Evolutionary conservation across 345 rosid genomes (phyloP).

Genomic region (Rhodomyrtus tomentosa): DNA sequence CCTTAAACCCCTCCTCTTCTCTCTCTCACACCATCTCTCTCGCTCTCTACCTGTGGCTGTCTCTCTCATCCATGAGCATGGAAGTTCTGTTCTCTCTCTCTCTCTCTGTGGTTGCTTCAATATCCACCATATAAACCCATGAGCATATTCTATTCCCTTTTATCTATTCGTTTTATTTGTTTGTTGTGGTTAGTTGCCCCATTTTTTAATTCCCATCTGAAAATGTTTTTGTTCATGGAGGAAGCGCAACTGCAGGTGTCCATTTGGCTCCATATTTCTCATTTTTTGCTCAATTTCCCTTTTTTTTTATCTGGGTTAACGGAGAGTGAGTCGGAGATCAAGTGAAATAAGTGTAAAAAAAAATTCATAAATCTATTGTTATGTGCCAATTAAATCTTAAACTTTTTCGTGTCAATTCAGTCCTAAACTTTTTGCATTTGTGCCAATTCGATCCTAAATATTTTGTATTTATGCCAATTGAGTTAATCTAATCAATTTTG

Average conservation of each 20-base stretch:
- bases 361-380: too few relatives aligned
- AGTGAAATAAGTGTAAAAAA: too few relatives aligned
- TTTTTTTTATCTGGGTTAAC: too few relatives aligned
- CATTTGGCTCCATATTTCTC: neutral
- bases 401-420: too few relatives aligned
- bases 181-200: neutral
- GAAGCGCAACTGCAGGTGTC: neutral
- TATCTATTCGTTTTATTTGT: neutral
- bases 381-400: too few relatives aligned
- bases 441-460: too few relatives aligned
- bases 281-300: neutral
- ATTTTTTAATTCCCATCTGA: neutral
- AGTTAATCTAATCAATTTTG: too few relatives aligned
- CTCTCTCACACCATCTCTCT: conserved; percentile 4
- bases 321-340: too few relatives aligned
- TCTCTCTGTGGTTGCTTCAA: conserved; percentile 20
- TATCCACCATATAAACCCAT: conserved; percentile 40
- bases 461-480: too few relatives aligned
- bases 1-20: conserved; percentile 25
- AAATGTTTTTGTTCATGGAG: neutral
- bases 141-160: conserved; percentile 19
- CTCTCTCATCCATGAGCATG: conserved; percentile 40
- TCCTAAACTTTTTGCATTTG: too few relatives aligned
- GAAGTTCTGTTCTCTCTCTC: conserved; percentile 21
- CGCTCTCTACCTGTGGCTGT: conserved; percentile 11